phyloP scores from a whole-genome alignment of 345 rosid genomes.

The Barbarea vulgaris region DNA sequence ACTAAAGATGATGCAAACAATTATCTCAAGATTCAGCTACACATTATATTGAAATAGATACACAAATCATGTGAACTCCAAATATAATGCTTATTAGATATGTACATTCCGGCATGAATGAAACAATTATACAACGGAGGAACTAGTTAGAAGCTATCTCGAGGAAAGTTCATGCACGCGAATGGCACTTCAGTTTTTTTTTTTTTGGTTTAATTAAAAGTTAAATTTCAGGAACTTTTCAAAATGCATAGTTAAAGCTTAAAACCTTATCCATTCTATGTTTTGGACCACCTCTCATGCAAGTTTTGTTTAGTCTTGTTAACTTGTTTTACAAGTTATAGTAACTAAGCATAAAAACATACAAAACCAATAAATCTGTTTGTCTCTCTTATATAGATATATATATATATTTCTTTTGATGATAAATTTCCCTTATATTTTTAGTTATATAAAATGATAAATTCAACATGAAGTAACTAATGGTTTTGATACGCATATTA shows the following conservation, averaged over 20 bases:
- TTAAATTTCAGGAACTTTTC: neutral
- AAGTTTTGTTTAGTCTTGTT: neutral
- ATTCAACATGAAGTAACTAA: neutral
- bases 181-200: neutral
- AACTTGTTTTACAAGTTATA: neutral
- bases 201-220: neutral
- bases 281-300: conserved; percentile 7
- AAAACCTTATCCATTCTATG: conserved; percentile 1
- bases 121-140: neutral
- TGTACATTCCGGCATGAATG: conserved; percentile 1
- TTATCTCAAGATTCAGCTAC: neutral
- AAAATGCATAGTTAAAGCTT: conserved; percentile 5
- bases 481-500: neutral
- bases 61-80: neutral
- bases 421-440: neutral
- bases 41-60: neutral
- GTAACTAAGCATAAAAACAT: neutral
- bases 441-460: neutral
- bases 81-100: neutral
- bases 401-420: neutral
- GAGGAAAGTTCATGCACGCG: conserved; percentile 23
- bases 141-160: conserved; percentile 2
- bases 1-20: neutral
- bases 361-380: neutral
- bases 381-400: neutral